These are phyloP conservation scores for Xylaria sp. DNA, from an alignment of 2,329 filamentous ascomycete species.

Conservation along the genomic window DNA sequence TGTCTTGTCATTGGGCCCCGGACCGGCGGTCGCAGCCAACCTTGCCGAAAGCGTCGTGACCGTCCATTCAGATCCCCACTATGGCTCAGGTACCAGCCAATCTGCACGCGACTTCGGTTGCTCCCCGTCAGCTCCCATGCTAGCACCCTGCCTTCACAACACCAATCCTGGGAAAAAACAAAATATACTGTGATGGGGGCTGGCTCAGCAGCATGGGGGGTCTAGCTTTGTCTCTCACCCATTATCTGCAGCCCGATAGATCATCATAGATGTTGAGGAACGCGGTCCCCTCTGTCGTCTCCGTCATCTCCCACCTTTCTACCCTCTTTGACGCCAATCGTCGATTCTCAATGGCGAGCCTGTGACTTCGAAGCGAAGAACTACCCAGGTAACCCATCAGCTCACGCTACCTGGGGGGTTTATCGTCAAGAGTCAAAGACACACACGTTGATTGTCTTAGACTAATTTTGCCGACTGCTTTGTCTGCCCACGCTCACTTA, in stretches of 20 bases:
- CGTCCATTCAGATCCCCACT: conserved; percentile 20
- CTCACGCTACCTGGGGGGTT: neutral
- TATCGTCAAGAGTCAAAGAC: neutral
- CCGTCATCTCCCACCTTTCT: conserved; percentile 13
- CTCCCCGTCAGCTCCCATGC: conserved; percentile 41
- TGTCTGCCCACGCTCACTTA: conserved; percentile 36
- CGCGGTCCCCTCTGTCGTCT: conserved; percentile 25
- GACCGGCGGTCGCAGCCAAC: conserved; percentile 30
- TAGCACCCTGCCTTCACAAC: conserved; percentile 13
- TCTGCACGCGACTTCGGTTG: conserved; percentile 36
- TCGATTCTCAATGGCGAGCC: conserved; percentile 16
- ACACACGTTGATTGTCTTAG: conserved; percentile 8
- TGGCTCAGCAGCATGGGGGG: conserved; percentile 21
- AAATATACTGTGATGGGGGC: conserved; percentile 29
- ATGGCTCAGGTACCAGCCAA: conserved; percentile 39
- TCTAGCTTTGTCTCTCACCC: conserved; percentile 28
- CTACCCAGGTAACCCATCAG: neutral
- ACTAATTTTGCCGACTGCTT: conserved; percentile 16
- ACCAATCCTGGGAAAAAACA: conserved; percentile 36
- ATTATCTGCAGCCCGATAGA: conserved; percentile 18
- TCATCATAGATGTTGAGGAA: conserved; percentile 17
- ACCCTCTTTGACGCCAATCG: conserved; percentile 7
- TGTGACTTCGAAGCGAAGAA: conserved; percentile 11
- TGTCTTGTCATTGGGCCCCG: conserved; percentile 28
- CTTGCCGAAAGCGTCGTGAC: conserved; percentile 37